A percentile compares a stretch with the other conserved stretches of the same genome.
phyloP scores from a whole-genome alignment of 108 stramenopile species.

The Poteriospumella lacustris region DNA sequence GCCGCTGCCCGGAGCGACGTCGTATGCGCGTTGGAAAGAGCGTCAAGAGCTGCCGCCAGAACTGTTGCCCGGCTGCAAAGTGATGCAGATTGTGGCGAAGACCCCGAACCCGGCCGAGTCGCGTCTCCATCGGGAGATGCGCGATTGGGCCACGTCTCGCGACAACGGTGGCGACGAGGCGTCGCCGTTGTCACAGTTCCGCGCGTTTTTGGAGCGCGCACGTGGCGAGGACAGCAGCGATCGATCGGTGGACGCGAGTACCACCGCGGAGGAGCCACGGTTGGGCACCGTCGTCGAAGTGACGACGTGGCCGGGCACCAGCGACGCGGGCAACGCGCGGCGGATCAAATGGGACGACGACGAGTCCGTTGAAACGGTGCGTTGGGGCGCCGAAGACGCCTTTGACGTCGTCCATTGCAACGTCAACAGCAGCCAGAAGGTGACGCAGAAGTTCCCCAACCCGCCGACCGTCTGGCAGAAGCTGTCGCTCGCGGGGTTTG shows the following conservation, averaged over 20 bases:
- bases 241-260: no score
- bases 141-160: not conserved
- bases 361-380: not conserved
- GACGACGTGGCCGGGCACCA: constrained; percentile 3
- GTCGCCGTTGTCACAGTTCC: not conserved
- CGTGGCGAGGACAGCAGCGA: not conserved
- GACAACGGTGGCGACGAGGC: not conserved
- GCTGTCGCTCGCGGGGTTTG: constrained; percentile 28
- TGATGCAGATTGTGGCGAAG: not conserved
- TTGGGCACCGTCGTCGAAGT: constrained; percentile 34
- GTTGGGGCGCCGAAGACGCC: constrained; percentile 29
- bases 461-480: not conserved
- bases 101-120: not conserved
- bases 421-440: constrained; percentile 14
- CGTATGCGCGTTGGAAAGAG: not conserved
- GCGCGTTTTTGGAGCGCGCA: not conserved
- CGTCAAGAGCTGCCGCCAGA: not conserved
- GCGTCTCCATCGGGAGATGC: not conserved
- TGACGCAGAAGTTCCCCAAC: not conserved
- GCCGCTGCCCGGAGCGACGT: not conserved
- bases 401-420: constrained; percentile 29
- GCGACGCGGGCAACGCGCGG: constrained; percentile 8
- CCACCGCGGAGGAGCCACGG: not conserved
- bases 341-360: constrained; percentile 28
- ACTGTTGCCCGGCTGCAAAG: constrained; percentile 18